phyloP scores from a whole-genome alignment of 2,329 filamentous ascomycete species.

The Xylaria sp. region DNA sequence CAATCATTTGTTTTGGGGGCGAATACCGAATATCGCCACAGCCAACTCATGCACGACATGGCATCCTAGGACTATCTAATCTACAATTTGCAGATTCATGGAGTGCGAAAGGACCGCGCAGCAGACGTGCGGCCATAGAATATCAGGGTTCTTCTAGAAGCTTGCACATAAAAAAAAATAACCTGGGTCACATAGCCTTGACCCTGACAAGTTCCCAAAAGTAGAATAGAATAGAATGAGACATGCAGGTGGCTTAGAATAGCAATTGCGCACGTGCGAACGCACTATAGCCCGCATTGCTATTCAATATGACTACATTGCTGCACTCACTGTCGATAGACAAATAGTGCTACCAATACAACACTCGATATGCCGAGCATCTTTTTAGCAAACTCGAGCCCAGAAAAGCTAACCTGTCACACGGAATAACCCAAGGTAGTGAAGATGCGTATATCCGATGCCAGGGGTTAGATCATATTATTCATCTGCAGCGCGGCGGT shows the following conservation, averaged over 20 bases:
- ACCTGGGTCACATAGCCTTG: neutral
- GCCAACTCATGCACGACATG: neutral
- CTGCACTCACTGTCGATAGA: neutral
- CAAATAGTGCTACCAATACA: neutral
- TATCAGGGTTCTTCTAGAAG: neutral
- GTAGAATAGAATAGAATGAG: neutral
- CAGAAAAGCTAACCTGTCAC: no score
- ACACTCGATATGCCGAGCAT: neutral
- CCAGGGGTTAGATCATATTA: no score
- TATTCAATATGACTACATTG: neutral
- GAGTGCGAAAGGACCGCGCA: neutral
- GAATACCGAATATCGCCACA: neutral
- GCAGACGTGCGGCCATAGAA: neutral
- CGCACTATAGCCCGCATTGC: neutral
- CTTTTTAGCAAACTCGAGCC: neutral
- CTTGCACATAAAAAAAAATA: neutral
- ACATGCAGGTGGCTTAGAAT: slow-evolving; percentile 10
- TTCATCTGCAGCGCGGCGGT: no score
- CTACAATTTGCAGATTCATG: neutral
- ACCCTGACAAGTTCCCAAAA: neutral
- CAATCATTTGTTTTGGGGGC: neutral
- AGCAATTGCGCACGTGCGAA: slow-evolving; percentile 27
- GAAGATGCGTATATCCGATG: no score
- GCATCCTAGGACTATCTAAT: neutral
- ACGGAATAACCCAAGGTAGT: no score